phyloP scores from a whole-genome alignment of 345 rosid species.

The Populus deltoides region DNA sequence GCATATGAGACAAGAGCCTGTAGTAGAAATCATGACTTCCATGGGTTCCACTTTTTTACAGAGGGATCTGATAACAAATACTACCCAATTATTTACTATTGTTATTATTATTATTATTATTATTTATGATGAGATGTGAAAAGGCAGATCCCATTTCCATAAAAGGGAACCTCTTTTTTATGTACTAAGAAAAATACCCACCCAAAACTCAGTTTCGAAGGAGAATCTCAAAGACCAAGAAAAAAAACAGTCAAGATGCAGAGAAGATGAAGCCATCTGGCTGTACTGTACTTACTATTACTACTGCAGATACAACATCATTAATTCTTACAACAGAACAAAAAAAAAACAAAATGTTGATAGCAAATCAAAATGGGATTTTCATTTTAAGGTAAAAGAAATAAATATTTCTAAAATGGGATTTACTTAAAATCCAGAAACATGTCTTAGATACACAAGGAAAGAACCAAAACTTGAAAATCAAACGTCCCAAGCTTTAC shows the following conservation, averaged over 20 bases:
- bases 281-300: conserved; percentile 1
- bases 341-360: conserved; percentile 3
- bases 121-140: conserved; percentile 42
- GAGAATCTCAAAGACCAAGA: conserved; percentile 36
- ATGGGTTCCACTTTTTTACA: conserved; percentile 21
- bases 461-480: conserved; percentile 22
- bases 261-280: conserved; percentile 40
- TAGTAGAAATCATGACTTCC: conserved; percentile 41
- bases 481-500: conserved; percentile 18
- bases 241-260: conserved; percentile 37
- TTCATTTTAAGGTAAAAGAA: too few species aligned
- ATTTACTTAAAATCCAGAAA: conserved; percentile 11
- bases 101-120: conserved; percentile 18
- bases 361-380: conserved; percentile 3
- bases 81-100: conserved; percentile 8
- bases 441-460: not conserved
- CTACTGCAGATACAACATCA: conserved; percentile 25
- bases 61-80: conserved; percentile 16
- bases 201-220: conserved; percentile 44
- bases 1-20: conserved; percentile 44
- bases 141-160: conserved; percentile 64
- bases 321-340: conserved; percentile 3
- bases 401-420: too few species aligned
- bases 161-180: conserved; percentile 44
- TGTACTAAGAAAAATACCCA: conserved; percentile 48